Evolutionary conservation across 495 filamentous ascomycete species (phyloP).

Genomic region (Bathelium albidoporum): DNA sequence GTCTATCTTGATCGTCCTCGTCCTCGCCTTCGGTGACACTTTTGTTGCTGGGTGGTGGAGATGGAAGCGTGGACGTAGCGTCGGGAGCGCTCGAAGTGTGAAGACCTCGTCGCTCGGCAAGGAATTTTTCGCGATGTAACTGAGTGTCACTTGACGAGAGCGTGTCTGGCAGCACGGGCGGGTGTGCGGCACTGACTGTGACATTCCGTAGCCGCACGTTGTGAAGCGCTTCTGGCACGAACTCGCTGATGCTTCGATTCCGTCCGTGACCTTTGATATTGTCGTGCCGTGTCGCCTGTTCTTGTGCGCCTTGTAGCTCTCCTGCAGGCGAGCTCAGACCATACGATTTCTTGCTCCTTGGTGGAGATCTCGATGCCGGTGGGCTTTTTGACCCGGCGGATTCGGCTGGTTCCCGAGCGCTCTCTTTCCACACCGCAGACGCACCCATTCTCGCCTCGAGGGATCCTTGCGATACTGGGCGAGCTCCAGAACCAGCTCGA

Average conservation of each 20-base stretch:
- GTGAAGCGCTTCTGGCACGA: conserved; percentile 59
- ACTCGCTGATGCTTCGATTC: conserved; percentile 82
- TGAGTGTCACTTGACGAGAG: conserved; percentile 31
- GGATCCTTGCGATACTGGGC: conserved; percentile 18
- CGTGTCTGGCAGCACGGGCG: conserved; percentile 28
- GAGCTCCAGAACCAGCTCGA: conserved; percentile 12
- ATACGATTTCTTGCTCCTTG: conserved; percentile 17
- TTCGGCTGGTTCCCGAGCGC: background rate
- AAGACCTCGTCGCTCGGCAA: conserved; percentile 62
- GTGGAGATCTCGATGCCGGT: conserved; percentile 8
- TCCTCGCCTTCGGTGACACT: conserved; percentile 43
- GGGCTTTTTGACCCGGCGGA: conserved; percentile 18
- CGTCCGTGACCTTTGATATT: conserved; percentile 39
- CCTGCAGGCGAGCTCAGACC: conserved; percentile 20
- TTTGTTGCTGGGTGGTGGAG: conserved; percentile 36
- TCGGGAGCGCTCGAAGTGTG: conserved; percentile 35
- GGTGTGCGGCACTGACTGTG: conserved; percentile 37
- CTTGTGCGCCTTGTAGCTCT: conserved; percentile 27
- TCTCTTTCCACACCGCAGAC: background rate
- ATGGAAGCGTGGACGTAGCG: conserved; percentile 8
- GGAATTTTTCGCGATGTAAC: conserved; percentile 70
- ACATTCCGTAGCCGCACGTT: conserved; percentile 58
- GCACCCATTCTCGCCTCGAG: conserved; percentile 21
- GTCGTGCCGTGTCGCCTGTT: conserved; percentile 31
- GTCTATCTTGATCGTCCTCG: conserved; percentile 30